Evolutionary conservation across 331 rosid species (phyloP), one percentile per base, ranked within the genome.

Genomic region (Prunus yedoensis): DNA sequence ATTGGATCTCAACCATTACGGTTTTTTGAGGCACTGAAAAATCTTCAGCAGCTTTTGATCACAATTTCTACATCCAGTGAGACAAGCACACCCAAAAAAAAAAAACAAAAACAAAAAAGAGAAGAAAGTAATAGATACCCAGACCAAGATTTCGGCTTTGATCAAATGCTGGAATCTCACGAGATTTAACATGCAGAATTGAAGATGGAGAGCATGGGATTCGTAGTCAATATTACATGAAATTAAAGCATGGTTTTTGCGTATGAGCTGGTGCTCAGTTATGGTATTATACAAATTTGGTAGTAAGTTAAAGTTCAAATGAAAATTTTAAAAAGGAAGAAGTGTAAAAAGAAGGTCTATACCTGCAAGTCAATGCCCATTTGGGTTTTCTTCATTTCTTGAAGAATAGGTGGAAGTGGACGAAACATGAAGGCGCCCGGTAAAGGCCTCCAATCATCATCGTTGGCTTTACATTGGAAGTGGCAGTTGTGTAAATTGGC

Each of bases 291-390:
- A 21, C 16, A n/a, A n/a, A 57, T 20, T 56, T 53, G 54, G 21
- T 2, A 45, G 16, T 23, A 47, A 11, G 78, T 43, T 3, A 10
- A 70, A 27, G n/a, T 52, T 17, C 20, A 52, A 49, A 11, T 35
- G 1, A 0, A 17, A 61, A 13, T 2, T 2, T 66, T 0, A 35
- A 18, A 21, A 51, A 5, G 54, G 10, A 2, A 0, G 57, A 47
- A 51, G 21, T 20, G 49, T 20, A 46, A 41, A 66, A 64, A 77
- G 54, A 61, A 50, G 2, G 59, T 73, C 21, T 32, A 35, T 75
- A 82, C 74, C 81, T 66, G 74, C 76, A 25, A 85, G 83, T 88
- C 89, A 87, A 85, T 53, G 77, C 27, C 69, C 61, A 20, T 32
- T 71, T 49, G 69, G 30, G 58, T 3, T 56, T 46, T 47, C 18